phyloP scores from a whole-genome alignment of 2,329 filamentous ascomycete species.

The Talaromyces verruculosus region DNA sequence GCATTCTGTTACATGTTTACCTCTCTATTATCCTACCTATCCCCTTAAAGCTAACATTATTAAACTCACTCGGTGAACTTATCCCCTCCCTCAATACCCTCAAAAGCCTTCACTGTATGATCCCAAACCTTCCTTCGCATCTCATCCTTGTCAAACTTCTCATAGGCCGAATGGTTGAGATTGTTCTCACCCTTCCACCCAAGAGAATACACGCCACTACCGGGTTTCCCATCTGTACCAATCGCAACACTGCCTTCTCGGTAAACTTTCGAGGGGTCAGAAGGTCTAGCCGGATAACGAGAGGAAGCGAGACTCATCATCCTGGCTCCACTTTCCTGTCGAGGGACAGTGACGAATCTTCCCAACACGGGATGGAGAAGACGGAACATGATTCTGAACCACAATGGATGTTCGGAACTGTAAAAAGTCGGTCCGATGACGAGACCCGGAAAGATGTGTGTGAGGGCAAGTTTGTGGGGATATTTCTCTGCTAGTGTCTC shows the following conservation, averaged over 20 bases:
- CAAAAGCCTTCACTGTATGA: constrained; percentile 19
- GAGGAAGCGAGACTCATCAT: constrained; percentile 20
- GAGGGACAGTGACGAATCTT: constrained; percentile 5
- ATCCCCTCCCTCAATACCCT: constrained; percentile 3
- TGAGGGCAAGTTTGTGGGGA: constrained; percentile 9
- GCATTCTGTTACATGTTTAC: too few species aligned
- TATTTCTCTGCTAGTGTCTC: constrained; percentile 16
- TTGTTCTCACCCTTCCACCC: constrained; percentile 13
- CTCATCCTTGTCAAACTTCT: constrained; percentile 18
- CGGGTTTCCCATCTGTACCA: constrained; percentile 11
- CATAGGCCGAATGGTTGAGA: constrained; percentile 5
- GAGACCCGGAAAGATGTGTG: constrained; percentile 18
- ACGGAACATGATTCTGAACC: constrained; percentile 18
- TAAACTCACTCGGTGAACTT: constrained; percentile 7
- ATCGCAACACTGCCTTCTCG: not conserved
- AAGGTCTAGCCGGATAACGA: constrained; percentile 10
- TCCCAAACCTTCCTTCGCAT: constrained; percentile 19
- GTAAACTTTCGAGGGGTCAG: not conserved
- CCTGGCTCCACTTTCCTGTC: constrained; percentile 16
- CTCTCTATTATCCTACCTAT: not conserved
- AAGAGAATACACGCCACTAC: constrained; percentile 19
- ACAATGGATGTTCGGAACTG: constrained; percentile 6
- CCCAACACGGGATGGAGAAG: constrained; percentile 11
- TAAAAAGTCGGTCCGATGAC: constrained; percentile 12
- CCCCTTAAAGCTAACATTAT: not conserved